A percentile compares a stretch with the other conserved stretches of the same genome.
phyloP scores from a whole-genome alignment of 2,329 filamentous ascomycete species.

The Beauveria sp. region DNA sequence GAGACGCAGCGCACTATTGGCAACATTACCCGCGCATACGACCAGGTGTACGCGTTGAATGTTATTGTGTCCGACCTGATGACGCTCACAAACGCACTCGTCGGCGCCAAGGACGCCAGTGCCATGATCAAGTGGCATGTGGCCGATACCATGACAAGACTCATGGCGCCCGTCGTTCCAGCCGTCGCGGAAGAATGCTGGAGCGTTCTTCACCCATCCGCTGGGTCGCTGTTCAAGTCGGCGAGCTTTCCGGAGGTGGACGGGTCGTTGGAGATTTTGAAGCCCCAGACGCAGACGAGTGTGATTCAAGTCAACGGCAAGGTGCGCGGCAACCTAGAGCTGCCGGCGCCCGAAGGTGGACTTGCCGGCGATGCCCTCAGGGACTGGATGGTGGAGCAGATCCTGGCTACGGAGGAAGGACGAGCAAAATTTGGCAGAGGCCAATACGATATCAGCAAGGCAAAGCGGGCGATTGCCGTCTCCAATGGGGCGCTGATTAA shows the following conservation, averaged over 20 bases:
- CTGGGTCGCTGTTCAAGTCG: slow-evolving; percentile 33
- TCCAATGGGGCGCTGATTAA: slow-evolving; percentile 63
- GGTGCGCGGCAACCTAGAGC: slow-evolving; percentile 58
- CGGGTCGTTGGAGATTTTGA: slow-evolving; percentile 41
- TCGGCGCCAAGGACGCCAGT: slow-evolving; percentile 35
- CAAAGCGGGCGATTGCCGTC: slow-evolving; percentile 61
- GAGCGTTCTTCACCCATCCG: slow-evolving; percentile 44
- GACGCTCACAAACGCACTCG: slow-evolving; percentile 65
- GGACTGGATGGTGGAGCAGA: slow-evolving; percentile 53
- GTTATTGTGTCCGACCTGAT: slow-evolving; percentile 79
- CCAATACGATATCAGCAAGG: slow-evolving; percentile 37
- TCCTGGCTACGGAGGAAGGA: slow-evolving; percentile 56
- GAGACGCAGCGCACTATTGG: slow-evolving; percentile 59
- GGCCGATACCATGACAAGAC: slow-evolving; percentile 51
- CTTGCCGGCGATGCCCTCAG: slow-evolving; percentile 39
- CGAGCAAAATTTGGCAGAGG: slow-evolving; percentile 45
- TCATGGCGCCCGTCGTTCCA: slow-evolving; percentile 74
- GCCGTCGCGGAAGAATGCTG: slow-evolving; percentile 78
- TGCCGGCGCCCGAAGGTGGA: slow-evolving; percentile 42
- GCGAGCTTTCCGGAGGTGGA: slow-evolving; percentile 54
- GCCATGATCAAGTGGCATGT: slow-evolving; percentile 40
- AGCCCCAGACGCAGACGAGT: slow-evolving; percentile 44
- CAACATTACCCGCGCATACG: slow-evolving; percentile 61
- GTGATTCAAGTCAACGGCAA: slow-evolving; percentile 79
- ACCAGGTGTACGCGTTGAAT: slow-evolving; percentile 69